Base-by-base conservation (phyloP, 2,329 filamentous ascomycete genomes). In the Periconia sp. region DNA sequence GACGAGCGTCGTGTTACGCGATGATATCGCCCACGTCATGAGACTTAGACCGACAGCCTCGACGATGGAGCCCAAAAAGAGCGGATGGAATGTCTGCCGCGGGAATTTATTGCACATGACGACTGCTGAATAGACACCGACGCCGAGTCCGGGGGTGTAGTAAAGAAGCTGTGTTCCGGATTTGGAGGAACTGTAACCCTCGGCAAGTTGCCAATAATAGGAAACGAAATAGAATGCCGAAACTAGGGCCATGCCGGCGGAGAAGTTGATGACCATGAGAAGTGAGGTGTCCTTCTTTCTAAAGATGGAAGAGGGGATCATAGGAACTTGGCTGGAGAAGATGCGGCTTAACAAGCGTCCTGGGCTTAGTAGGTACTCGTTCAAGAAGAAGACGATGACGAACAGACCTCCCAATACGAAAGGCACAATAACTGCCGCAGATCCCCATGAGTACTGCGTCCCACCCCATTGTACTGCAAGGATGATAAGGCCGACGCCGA, bases 191-290 rank as follows among this genome's bases (percentile, higher is more conserved):
- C 59, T 68, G 56, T 82, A 82, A 6, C 76, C 79, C 69, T 84
- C 74, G 0, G 88, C 85, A 15, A 87, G 72, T 1, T 83, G 82
- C 66, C 89, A 89, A 69, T 88, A 90, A 17, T 89, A 79, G 15
- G 83, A 84, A 59, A 87, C 83, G 60, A 89, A 90, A 68, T 89
- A 90, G 58, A 89, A 82, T 1, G 86, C 82, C 13, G 80, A 76
- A 65, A 80, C 80, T 58, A 79, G 69, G 0, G 73, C 78, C 60
- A 84, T 81, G 3, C 86, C 86, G 0, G 81, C 81, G 3, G 80
- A 77, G 61, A 86, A 83, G 58, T 86, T 85, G 58, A 87, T 79
- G 53, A 82, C 81, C 55, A 84, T 81, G n/a, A 89, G 69, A n/a
- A 88, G 74, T 0, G 79, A 75, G 1, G 85, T 81, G 57, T 90